Evolutionary conservation across 768 basidiomycete species (phyloP).

Genomic region (Naganishia antarctica): DNA sequence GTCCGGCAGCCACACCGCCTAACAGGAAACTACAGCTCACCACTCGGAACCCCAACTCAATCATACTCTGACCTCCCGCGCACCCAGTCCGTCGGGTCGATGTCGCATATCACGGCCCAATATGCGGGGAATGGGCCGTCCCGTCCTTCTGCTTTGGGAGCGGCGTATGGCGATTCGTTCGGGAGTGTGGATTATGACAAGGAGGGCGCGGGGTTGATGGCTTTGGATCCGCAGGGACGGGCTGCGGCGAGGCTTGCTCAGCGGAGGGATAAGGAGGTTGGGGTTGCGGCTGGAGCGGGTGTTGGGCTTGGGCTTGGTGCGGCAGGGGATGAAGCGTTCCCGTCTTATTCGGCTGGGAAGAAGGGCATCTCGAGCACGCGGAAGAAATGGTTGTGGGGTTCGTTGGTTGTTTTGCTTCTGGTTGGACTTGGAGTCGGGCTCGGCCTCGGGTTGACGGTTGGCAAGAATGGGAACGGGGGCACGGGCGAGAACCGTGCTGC

Average conservation of each 20-base stretch:
- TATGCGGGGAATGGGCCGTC: no score
- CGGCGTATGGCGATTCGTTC: background rate
- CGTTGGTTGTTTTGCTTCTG: slow-evolving; percentile 55
- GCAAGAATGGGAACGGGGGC: slow-evolving; percentile 51
- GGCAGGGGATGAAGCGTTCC: background rate
- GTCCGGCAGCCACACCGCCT: slow-evolving; percentile 27
- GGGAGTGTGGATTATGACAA: background rate
- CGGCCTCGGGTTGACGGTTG: slow-evolving; percentile 62
- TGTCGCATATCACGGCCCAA: slow-evolving; percentile 1
- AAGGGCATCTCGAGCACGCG: background rate
- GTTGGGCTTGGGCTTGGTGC: slow-evolving; percentile 5
- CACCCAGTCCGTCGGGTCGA: background rate
- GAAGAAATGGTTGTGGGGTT: slow-evolving; percentile 41
- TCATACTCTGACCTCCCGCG: slow-evolving; percentile 13
- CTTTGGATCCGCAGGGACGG: slow-evolving; percentile 24
- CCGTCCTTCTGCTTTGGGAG: background rate
- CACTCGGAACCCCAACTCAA: slow-evolving; percentile 31
- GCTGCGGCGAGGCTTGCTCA: slow-evolving; percentile 4
- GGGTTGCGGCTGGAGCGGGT: background rate
- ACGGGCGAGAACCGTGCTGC: slow-evolving; percentile 21
- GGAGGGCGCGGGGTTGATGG: background rate
- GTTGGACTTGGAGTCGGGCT: slow-evolving; percentile 55
- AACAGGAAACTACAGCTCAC: background rate
- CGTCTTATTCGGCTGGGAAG: background rate
- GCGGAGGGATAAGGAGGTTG: background rate